These are phyloP conservation scores for Elsinoe arachidis DNA, from an alignment of 2,329 filamentous ascomycete genomes.

Conservation along the genomic window DNA sequence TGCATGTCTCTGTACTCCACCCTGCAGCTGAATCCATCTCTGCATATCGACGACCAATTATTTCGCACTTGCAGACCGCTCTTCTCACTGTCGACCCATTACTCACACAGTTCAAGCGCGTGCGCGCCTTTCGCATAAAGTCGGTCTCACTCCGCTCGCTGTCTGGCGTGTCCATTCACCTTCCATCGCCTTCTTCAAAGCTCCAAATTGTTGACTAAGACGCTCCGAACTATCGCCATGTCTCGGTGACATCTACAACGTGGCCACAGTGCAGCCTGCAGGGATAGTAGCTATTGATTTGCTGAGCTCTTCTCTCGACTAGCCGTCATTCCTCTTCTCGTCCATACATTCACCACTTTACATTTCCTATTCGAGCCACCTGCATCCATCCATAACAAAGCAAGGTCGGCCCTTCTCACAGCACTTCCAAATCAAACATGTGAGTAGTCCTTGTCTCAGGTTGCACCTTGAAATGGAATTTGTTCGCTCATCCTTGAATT, in stretches of 20 bases:
- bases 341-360: conserved; percentile 6
- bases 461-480: neutral
- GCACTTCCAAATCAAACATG: conserved; percentile 6
- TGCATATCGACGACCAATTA: conserved; percentile 8
- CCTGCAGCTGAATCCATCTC: neutral
- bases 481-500: neutral
- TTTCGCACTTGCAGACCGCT: conserved; percentile 5
- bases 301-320: neutral
- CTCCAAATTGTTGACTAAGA: conserved; percentile 9
- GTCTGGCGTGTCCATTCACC: neutral
- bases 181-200: conserved; percentile 7
- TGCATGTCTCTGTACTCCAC: no score
- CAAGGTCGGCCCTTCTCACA: conserved; percentile 15
- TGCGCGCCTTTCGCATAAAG: neutral
- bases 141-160: neutral
- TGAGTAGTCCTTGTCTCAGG: conserved; percentile 1
- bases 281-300: conserved; percentile 3
- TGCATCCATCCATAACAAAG: conserved; percentile 20
- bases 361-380: conserved; percentile 20
- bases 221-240: neutral
- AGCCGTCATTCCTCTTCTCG: conserved; percentile 3
- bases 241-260: conserved; percentile 1
- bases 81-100: neutral
- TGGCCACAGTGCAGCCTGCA: conserved; percentile 6
- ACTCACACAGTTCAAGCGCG: neutral